Base-by-base conservation (phyloP, 257 asterid species). In the Nicotiana otophora region DNA sequence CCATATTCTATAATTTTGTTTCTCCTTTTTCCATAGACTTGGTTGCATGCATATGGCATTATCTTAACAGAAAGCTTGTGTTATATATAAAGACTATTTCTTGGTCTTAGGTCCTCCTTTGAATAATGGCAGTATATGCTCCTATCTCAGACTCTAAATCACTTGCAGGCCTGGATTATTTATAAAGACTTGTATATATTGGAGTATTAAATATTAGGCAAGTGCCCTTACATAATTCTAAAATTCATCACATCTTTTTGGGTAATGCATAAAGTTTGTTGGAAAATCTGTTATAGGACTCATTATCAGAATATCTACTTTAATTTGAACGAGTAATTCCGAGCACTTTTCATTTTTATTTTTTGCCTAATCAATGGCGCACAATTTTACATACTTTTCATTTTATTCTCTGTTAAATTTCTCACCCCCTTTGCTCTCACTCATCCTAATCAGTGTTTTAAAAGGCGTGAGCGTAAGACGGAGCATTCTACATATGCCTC, bases 91-190 rank as follows among this genome's bases (percentile, higher is more conserved):
- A 74, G 79, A 74, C 42, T 74, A 48, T 48, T 74, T 74, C 62
- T 6, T 48, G 26, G 42, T 26, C 39, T 74, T 48, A 48, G 42
- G 39, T 26, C 34, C 23, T 46, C 79, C 26, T 46, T 48, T 74
- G 39, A 74, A 23, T 48, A 51, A 11, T 51, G 16, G 17, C 17
- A 11, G 17, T 4, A 48, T 46, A 14, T 46, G 12, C 23, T 19
- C 57, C 28, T 28, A 36, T n/a, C 58, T 53, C 19, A 3, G 17
- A 19, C 48, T 65, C 34, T 4, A 9, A 55, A 19, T 70, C 58
- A 39, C 54, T 63, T 72, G 86, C 86, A 85, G 86, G 84, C 86
- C 84, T 48, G 61, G 31, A 20, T 77, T 77, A 62, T 78, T 64
- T 68, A 70, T 70, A 61, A 33, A 62, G 55, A 75, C 63, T 28